Conservation (phyloP, 108 stramenopile genomes). For the Nitzschia putrida region DNA sequence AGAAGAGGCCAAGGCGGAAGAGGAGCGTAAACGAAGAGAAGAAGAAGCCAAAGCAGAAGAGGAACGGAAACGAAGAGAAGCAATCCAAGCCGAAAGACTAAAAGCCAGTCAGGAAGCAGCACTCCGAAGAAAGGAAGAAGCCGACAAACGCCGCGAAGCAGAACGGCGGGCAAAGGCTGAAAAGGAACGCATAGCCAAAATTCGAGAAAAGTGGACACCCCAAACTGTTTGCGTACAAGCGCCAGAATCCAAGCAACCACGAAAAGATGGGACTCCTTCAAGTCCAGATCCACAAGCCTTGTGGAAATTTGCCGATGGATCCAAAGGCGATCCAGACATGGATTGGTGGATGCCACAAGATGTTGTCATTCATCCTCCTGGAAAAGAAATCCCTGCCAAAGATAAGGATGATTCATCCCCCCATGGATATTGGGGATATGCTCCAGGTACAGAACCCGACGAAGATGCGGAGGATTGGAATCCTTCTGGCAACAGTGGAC, state of each 20-base stretch:
- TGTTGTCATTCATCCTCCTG: constrained; percentile 11
- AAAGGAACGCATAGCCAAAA: neutral
- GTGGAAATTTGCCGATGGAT: constrained; percentile 4
- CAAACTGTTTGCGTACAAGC: constrained; percentile 5
- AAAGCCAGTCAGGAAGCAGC: constrained; percentile 15
- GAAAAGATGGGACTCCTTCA: neutral
- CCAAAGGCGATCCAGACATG: constrained; percentile 2
- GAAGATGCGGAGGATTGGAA: constrained; percentile 20
- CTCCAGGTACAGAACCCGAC: constrained; percentile 11
- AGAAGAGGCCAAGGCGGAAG: constrained; percentile 8
- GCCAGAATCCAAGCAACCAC: constrained; percentile 2
- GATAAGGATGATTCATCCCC: neutral
- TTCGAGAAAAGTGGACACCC: constrained; percentile 12
- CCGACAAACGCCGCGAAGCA: constrained; percentile 6
- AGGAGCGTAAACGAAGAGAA: neutral
- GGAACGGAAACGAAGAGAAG: neutral
- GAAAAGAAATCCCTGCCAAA: neutral
- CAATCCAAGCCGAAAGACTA: constrained; percentile 4
- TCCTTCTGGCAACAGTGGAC: neutral
- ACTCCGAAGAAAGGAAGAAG: constrained; percentile 4
- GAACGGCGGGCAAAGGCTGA: constrained; percentile 3
- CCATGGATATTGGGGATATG: constrained; percentile 11
- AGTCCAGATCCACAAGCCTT: neutral
- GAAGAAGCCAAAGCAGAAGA: constrained; percentile 9
- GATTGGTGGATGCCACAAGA: constrained; percentile 17